Conservation (phyloP, 495 filamentous ascomycete genomes). For the Saxophila tyrrhenica region DNA sequence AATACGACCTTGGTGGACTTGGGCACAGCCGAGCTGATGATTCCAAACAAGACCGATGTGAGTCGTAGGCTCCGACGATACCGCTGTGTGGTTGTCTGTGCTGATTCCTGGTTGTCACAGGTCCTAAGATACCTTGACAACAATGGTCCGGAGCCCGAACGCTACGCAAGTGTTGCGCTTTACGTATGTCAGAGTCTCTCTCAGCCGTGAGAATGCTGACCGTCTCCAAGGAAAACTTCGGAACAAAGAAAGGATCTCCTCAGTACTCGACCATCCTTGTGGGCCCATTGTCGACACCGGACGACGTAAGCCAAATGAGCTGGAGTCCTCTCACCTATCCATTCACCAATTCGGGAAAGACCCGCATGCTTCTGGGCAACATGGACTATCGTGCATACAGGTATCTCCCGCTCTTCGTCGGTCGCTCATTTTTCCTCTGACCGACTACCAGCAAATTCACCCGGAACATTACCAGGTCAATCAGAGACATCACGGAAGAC, state of each 20-base stretch:
- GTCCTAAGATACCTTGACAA: conserved; percentile 35
- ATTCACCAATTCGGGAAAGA: conserved; percentile 28
- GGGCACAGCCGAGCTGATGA: conserved; percentile 39
- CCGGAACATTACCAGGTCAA: conserved; percentile 20
- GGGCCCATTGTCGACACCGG: conserved; percentile 37
- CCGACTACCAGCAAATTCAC: conserved; percentile 20
- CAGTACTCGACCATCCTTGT: conserved; percentile 34
- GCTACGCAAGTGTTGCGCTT: conserved; percentile 39
- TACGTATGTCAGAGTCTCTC: too few relatives aligned
- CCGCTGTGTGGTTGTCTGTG: too few relatives aligned
- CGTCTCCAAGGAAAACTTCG: too few relatives aligned
- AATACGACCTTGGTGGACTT: too few relatives aligned
- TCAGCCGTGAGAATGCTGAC: too few relatives aligned
- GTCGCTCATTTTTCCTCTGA: background rate
- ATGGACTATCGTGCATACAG: background rate
- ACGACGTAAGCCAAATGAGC: conserved; percentile 28
- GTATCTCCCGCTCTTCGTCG: background rate
- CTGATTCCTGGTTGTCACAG: too few relatives aligned
- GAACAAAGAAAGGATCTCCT: conserved; percentile 30
- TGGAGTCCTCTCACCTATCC: conserved; percentile 33
- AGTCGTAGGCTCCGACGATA: too few relatives aligned
- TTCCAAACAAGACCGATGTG: conserved; percentile 43
- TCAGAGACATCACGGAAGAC: conserved; percentile 30
- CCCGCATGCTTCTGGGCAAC: conserved; percentile 35
- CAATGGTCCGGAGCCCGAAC: conserved; percentile 26